Evolutionary conservation across 2,329 filamentous ascomycete genomes (phyloP).

Genomic region (Verticillium dahliae): DNA sequence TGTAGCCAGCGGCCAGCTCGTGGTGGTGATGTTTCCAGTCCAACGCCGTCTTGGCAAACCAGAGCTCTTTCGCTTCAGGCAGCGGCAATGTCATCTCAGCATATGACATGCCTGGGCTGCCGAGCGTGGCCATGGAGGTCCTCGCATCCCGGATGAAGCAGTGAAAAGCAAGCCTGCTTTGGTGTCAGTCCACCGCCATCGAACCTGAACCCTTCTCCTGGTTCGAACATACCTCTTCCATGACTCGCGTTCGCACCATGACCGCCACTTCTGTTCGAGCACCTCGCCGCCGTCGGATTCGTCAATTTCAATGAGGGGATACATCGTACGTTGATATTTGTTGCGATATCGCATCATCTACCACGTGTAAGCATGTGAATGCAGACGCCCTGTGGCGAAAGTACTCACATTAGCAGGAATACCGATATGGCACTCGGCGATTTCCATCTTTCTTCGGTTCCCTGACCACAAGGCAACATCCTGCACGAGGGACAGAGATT

Average conservation of each 20-base stretch:
- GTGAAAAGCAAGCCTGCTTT: slow-evolving; percentile 52
- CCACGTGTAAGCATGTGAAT: not conserved
- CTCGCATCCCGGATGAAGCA: slow-evolving; percentile 60
- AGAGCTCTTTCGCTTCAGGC: slow-evolving; percentile 55
- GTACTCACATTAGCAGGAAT: slow-evolving; percentile 37
- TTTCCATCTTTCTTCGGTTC: slow-evolving; percentile 49
- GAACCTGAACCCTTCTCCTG: not conserved
- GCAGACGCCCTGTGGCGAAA: not conserved
- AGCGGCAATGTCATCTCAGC: slow-evolving; percentile 61
- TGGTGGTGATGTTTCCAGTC: slow-evolving; percentile 61
- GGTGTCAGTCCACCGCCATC: not conserved
- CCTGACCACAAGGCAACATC: slow-evolving; percentile 49
- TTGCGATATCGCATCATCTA: slow-evolving; percentile 51
- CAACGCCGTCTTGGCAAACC: slow-evolving; percentile 56
- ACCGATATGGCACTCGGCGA: slow-evolving; percentile 42
- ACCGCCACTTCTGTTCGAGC: slow-evolving; percentile 58
- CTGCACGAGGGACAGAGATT: slow-evolving; percentile 40
- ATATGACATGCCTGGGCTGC: slow-evolving; percentile 61
- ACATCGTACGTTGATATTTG: slow-evolving; percentile 50
- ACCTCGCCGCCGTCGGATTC: slow-evolving; percentile 47
- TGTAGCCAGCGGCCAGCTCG: slow-evolving; percentile 26
- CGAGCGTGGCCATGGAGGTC: slow-evolving; percentile 59
- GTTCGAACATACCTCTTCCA: slow-evolving; percentile 47
- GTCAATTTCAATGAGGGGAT: slow-evolving; percentile 42
- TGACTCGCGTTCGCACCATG: slow-evolving; percentile 58